Evolutionary conservation across 352 stramenopile species (phyloP).

Genomic region (Blastocystis hominis): DNA sequence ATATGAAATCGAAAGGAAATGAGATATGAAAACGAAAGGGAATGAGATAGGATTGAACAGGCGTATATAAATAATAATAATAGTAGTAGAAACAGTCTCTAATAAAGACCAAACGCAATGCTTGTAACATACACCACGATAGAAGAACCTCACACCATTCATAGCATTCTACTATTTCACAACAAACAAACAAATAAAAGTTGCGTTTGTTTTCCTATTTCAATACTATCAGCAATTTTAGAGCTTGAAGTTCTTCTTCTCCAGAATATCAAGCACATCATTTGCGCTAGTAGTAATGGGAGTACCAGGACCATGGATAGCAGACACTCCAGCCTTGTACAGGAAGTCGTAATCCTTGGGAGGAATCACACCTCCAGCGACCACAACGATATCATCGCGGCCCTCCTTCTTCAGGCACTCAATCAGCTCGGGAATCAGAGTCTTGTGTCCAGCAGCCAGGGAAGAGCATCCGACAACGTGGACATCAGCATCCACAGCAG

Average conservation of each 20-base stretch:
- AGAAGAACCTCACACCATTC: too few species aligned
- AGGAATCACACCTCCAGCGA: conserved; percentile 87
- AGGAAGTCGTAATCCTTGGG: conserved; percentile 88
- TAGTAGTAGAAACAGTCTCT: too few species aligned
- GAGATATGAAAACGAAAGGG: too few species aligned
- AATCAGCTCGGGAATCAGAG: conserved; percentile 81
- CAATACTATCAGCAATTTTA: neutral
- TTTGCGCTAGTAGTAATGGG: conserved; percentile 74
- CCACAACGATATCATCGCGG: conserved; percentile 81
- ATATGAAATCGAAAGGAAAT: too few species aligned
- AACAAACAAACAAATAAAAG: neutral
- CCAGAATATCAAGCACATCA: conserved; percentile 48
- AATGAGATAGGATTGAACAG: too few species aligned
- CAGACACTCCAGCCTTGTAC: conserved; percentile 76
- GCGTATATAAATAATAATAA: too few species aligned
- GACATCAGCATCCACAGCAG: conserved; percentile 86
- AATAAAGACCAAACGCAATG: too few species aligned
- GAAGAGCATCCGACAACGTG: conserved; percentile 79
- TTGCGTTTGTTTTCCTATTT: neutral
- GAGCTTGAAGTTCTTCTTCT: conserved; percentile 57
- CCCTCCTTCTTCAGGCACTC: conserved; percentile 78
- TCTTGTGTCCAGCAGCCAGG: conserved; percentile 86
- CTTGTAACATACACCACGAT: neutral
- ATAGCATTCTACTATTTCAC: neutral
- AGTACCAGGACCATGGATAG: conserved; percentile 87